Evolutionary conservation across 2,329 filamentous ascomycete genomes (phyloP).

Genomic region (Ceratocystis papillata): DNA sequence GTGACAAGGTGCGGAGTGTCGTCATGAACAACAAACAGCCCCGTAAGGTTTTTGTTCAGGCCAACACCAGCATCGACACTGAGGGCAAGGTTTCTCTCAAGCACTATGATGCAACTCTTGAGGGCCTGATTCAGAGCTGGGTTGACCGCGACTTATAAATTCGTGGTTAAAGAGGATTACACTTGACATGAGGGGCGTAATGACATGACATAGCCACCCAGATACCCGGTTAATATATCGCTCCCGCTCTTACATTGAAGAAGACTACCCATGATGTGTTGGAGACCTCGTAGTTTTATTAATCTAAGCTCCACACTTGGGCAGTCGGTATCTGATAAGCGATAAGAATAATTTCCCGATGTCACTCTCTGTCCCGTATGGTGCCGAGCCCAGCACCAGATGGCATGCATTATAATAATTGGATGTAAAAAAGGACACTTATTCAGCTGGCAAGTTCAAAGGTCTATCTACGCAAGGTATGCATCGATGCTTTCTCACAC

Average conservation of each 20-base stretch:
- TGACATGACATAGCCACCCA: slow-evolving; percentile 1
- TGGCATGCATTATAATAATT: too few relatives aligned
- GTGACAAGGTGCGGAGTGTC: slow-evolving; percentile 62
- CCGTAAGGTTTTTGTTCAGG: slow-evolving; percentile 87
- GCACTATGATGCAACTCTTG: slow-evolving; percentile 72
- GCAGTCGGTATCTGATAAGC: not conserved
- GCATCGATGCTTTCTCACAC: too few relatives aligned
- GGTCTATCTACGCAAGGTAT: too few relatives aligned
- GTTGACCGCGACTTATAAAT: slow-evolving; percentile 47
- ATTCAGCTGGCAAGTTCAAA: too few relatives aligned
- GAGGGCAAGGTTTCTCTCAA: slow-evolving; percentile 63
- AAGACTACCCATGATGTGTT: not conserved
- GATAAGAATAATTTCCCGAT: not conserved
- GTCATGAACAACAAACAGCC: slow-evolving; percentile 69
- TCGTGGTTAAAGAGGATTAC: not conserved
- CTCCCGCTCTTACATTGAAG: not conserved
- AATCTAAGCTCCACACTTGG: not conserved
- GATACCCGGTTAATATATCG: slow-evolving; percentile 15
- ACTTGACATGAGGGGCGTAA: not conserved
- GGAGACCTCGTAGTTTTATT: not conserved
- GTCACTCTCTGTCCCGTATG: too few relatives aligned
- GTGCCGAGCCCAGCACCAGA: too few relatives aligned
- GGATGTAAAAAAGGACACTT: too few relatives aligned
- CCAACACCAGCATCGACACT: slow-evolving; percentile 66
- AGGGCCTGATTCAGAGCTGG: slow-evolving; percentile 78